Base-by-base conservation (phyloP, 2,329 filamentous ascomycete species). In the Aspergillus ustus region DNA sequence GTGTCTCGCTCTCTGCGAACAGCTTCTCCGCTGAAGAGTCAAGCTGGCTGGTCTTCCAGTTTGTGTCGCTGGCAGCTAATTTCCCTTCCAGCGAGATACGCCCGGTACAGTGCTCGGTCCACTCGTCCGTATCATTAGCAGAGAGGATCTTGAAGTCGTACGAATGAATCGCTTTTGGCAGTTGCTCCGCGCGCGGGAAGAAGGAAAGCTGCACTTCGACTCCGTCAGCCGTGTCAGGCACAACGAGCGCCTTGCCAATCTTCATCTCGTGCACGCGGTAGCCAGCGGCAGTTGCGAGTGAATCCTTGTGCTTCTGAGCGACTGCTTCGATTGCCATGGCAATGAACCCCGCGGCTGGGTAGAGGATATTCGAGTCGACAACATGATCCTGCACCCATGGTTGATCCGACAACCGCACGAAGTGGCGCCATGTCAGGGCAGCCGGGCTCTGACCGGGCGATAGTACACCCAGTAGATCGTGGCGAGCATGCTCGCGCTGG, bases 301-400 rank as follows among this genome's bases (percentile, higher is more conserved):
- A 25, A 25, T 25, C 25, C 25, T 25, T 25, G 25, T 25, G 25
- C 4, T 3, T 25, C 6, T 25, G 25, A 25, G 25, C 25, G 6
- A 25, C 51, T 0, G 71, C 72, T 54, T 75, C 73, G 7, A 68
- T 60, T 7, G 67, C 68, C 59, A 72, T 68, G 9, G 57, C 59
- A 8, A 71, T 57, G 46, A 70, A 73, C 48, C 65, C 67, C 1
- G 67, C 66, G 4, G 50, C 73, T 1, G 76, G 76, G 37, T 73
- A 76, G 2, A 79, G 63, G 22, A 70, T 67, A 20, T 70, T 65
- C 7, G 62, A 66, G 19, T 72, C 66, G 6, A 79, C 54, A 15
- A 65, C 52, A 58, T 79, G 76, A 22, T 70, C 72, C 7, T 48
- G 51, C 8, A 79, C 51, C 76, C 75, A 78, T 1, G 72, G 67